Conservation (phyloP, 2,329 filamentous ascomycete genomes). For the Thielaviopsis euricoi region DNA sequence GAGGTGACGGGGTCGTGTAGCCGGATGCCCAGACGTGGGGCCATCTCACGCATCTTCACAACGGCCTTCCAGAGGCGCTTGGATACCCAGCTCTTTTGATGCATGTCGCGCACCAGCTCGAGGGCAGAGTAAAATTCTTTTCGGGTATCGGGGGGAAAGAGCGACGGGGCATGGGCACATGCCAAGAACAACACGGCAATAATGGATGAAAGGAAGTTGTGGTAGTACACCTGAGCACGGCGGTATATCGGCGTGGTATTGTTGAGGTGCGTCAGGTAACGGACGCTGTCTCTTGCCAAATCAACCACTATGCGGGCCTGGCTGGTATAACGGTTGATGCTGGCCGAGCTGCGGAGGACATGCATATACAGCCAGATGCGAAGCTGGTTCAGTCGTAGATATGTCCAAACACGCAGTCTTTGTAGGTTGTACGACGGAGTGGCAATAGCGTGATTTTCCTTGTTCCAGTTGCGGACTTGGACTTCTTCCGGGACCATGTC, state of each 20-base stretch:
- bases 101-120: slow-evolving; percentile 57
- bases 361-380: slow-evolving; percentile 80
- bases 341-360: slow-evolving; percentile 67
- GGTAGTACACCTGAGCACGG: slow-evolving; percentile 58
- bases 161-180: slow-evolving; percentile 55
- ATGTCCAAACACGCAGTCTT: slow-evolving; percentile 67
- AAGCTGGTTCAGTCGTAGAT: slow-evolving; percentile 77
- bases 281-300: slow-evolving; percentile 61
- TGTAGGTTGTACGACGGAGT: slow-evolving; percentile 48
- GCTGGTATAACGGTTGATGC: slow-evolving; percentile 58
- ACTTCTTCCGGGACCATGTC: slow-evolving; percentile 50
- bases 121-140: slow-evolving; percentile 68
- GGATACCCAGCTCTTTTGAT: slow-evolving; percentile 53
- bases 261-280: slow-evolving; percentile 53
- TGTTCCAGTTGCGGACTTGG: slow-evolving; percentile 41
- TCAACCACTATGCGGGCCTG: slow-evolving; percentile 62
- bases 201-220: slow-evolving; percentile 62
- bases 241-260: slow-evolving; percentile 56
- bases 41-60: slow-evolving; percentile 53
- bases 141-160: slow-evolving; percentile 51
- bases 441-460: slow-evolving; percentile 33
- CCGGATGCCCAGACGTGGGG: slow-evolving; percentile 47
- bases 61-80: slow-evolving; percentile 61
- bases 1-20: slow-evolving; percentile 11
- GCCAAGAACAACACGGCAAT: slow-evolving; percentile 63